Conservation (phyloP, 208 protist genomes). For the Trypanosoma caninum region DNA sequence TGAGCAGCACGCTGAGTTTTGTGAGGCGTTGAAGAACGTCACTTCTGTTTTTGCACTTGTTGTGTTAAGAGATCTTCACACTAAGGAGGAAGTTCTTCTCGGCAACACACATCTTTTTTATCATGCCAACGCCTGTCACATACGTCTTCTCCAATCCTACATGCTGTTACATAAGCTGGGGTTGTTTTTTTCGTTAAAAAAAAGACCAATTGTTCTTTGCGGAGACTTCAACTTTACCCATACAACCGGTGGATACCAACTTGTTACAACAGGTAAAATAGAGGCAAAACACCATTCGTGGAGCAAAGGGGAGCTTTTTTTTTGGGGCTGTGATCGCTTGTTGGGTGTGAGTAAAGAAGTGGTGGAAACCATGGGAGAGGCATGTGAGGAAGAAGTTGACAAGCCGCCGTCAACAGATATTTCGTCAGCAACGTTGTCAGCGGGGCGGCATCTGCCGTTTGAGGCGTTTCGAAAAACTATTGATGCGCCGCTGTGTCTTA, state of each 20-base stretch:
- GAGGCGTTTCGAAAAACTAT: constrained; percentile 33
- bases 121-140: constrained; percentile 87
- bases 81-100: constrained; percentile 54
- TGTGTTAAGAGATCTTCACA: constrained; percentile 38
- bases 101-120: constrained; percentile 93
- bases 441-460: constrained; percentile 18
- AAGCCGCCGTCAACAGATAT: background rate
- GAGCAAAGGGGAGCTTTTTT: constrained; percentile 82
- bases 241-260: constrained; percentile 69
- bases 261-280: constrained; percentile 73
- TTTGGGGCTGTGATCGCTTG: constrained; percentile 76
- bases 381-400: background rate
- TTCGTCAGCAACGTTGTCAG: background rate
- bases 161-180: constrained; percentile 57
- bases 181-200: background rate
- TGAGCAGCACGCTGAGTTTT: constrained; percentile 41
- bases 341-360: constrained; percentile 56
- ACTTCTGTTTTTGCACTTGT: constrained; percentile 53
- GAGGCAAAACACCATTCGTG: constrained; percentile 67
- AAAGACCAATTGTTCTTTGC: constrained; percentile 57
- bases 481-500: constrained; percentile 36
- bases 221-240: constrained; percentile 91
- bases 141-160: constrained; percentile 84
- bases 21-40: constrained; percentile 57
- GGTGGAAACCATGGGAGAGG: constrained; percentile 5